A percentile compares a stretch with the other conserved stretches of the same genome.
Conservation (phyloP, 306 rosid species). For the Alnus rubra region DNA sequence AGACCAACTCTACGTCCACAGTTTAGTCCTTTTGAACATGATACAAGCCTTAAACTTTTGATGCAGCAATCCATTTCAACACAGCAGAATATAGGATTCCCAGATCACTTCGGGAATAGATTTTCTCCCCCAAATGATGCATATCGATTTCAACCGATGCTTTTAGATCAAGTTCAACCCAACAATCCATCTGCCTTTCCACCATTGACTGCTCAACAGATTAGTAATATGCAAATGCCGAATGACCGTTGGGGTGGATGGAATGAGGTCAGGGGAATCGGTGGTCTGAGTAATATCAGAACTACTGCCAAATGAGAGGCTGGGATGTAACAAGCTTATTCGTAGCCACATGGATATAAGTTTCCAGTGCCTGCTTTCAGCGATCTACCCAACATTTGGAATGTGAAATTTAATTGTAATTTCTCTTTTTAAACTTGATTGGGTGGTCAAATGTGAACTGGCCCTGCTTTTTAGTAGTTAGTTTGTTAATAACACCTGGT, state of each 20-base stretch:
- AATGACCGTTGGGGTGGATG: slow-evolving; percentile 28
- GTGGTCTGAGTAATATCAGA: slow-evolving; percentile 39
- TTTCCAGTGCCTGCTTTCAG: neutral
- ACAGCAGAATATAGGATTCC: too few species aligned
- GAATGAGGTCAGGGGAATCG: slow-evolving; percentile 41
- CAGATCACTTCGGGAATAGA: too few species aligned
- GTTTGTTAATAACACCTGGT: slow-evolving; percentile 14
- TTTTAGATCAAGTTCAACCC: slow-evolving; percentile 15
- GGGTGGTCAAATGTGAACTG: slow-evolving; percentile 11
- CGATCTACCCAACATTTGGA: slow-evolving; percentile 18
- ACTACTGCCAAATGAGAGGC: slow-evolving; percentile 35
- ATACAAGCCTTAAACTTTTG: too few species aligned
- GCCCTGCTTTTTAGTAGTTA: slow-evolving; percentile 5
- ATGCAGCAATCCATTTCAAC: too few species aligned
- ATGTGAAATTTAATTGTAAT: slow-evolving; percentile 19
- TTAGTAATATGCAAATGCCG: too few species aligned
- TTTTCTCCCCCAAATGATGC: too few species aligned
- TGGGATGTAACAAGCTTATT: slow-evolving; percentile 33
- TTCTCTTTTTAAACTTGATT: slow-evolving; percentile 13
- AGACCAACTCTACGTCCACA: too few species aligned
- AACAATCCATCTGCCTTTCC: slow-evolving; percentile 37
- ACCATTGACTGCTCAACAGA: slow-evolving; percentile 28
- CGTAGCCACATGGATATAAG: slow-evolving; percentile 32
- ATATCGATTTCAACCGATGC: too few species aligned
- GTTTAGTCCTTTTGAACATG: too few species aligned